Evolutionary conservation across 768 basidiomycete species (phyloP).

Genomic region (Pholiota microspora): DNA sequence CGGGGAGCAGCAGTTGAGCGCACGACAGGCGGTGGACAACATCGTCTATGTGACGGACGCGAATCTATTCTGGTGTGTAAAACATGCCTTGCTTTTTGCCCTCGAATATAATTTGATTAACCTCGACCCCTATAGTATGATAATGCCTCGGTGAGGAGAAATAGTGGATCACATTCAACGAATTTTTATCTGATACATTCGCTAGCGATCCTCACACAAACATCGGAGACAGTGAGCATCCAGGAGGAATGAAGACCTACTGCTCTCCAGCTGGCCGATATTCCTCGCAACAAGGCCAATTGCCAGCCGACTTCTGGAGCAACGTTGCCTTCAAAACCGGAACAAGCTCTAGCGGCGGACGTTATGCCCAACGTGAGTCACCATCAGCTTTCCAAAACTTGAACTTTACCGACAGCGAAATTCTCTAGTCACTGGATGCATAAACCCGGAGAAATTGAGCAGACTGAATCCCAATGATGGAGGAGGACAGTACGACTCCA

Average conservation of each 20-base stretch:
- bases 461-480: constrained; percentile 45
- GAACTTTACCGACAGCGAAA: not conserved
- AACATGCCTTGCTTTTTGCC: not conserved
- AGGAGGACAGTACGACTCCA: constrained; percentile 61
- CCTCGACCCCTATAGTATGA: constrained; percentile 32
- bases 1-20: not conserved
- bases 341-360: constrained; percentile 27
- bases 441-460: constrained; percentile 37
- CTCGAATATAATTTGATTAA: not conserved
- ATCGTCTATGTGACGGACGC: constrained; percentile 48
- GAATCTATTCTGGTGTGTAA: constrained; percentile 42
- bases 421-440: constrained; percentile 53
- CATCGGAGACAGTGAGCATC: constrained; percentile 55
- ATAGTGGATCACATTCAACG: not conserved
- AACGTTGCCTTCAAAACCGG: constrained; percentile 46
- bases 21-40: constrained; percentile 40
- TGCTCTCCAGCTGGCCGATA: constrained; percentile 44
- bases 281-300: constrained; percentile 40
- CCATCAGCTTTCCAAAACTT: not conserved
- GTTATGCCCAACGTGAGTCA: constrained; percentile 44
- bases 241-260: constrained; percentile 54
- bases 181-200: not conserved
- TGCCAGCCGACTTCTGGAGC: constrained; percentile 49
- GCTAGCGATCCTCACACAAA: constrained; percentile 45
- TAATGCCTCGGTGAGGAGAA: constrained; percentile 39